Evolutionary conservation across 495 filamentous ascomycete genomes (phyloP), one percentile per base, ranked within the genome.

Genomic region (Darksidea phi): DNA sequence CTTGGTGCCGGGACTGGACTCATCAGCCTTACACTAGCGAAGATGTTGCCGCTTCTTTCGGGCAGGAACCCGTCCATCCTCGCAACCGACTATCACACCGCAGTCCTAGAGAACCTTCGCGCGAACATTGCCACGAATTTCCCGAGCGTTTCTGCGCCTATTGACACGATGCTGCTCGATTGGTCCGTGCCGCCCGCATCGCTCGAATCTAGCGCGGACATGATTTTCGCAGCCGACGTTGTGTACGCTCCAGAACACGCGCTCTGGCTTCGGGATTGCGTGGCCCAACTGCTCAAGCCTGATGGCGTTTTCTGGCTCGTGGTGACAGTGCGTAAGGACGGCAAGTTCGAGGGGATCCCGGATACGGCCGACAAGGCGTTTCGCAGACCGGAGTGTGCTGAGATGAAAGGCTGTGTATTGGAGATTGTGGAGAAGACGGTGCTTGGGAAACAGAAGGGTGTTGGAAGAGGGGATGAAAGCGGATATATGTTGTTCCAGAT

Each of bases 1-100:
- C 61, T 64, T 17, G 61, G 61, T 21, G 61, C 61, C 20, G 61
- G 61, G 20, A 64, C 61, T 13, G 61, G 61, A 1, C 54, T 64
- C 23, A 48, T 64, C n/a, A 56, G 54, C 23, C 61, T 64, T 8
- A 41, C 48, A 0, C 36, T 64, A 18, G 61, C 50, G 8, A 48
- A 38, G 18, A 18, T 64, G 2, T 37, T 58, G 3, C 54, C 61
- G n/a, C 18, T 11, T 11, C 4, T 64, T n/a, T 23, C 18, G 10
- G 11, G 20, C 23, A 7, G 1, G 12, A 25, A 20, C 1, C 43
- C 52, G 0, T 11, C n/a, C 8, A 42, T 64, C 46, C 41, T 64
- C 34, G 61, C 54, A 1, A 58, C 61, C 8, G 61, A 64, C 28
- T 64, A 64, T 48, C 61, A 64, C 26, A 3, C 54, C 12, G 54